Conservation (phyloP, 2,329 filamentous ascomycete genomes). For the Bretziella fagacearum region DNA sequence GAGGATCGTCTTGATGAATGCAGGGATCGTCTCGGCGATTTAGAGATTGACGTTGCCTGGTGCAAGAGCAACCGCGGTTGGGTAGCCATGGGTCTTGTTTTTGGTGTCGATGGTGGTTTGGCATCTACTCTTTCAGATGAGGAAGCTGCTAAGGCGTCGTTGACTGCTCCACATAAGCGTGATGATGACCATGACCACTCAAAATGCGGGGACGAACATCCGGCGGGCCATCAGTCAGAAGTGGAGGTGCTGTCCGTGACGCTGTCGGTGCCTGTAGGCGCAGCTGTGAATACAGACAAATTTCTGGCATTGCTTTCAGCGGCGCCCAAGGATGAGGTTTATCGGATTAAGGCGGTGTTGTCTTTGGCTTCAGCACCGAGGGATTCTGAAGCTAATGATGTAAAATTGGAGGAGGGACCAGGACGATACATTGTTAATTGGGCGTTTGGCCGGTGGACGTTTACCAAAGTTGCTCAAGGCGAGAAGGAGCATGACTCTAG, state of each 20-base stretch:
- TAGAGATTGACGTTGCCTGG: conserved; percentile 65
- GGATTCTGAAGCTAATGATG: conserved; percentile 34
- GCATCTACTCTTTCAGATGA: conserved; percentile 36
- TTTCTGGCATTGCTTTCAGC: conserved; percentile 50
- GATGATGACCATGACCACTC: conserved; percentile 22
- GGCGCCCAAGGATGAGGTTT: conserved; percentile 84
- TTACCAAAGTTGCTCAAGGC: conserved; percentile 40
- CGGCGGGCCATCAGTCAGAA: conserved; percentile 57
- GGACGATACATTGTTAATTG: conserved; percentile 82
- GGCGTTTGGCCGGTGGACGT: conserved; percentile 94
- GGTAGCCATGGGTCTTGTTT: conserved; percentile 62
- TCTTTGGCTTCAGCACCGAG: conserved; percentile 30
- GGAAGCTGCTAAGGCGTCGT: conserved; percentile 18
- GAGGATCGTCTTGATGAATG: conserved; percentile 63
- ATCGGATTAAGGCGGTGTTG: conserved; percentile 70
- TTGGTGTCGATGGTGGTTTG: conserved; percentile 75
- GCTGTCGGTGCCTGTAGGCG: conserved; percentile 27
- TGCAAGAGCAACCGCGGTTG: conserved; percentile 71
- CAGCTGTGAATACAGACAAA: conserved; percentile 38
- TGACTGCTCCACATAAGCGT: conserved; percentile 20
- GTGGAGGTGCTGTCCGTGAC: conserved; percentile 84
- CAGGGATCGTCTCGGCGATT: conserved; percentile 59
- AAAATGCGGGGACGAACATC: conserved; percentile 27
- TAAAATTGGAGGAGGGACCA: conserved; percentile 20
- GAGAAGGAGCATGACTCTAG: conserved; percentile 37